Evolutionary conservation across 192 early-diverging fungal genomes (phyloP), one percentile per base, ranked within the genome.

Genomic region (Rhizophagus clarus): DNA sequence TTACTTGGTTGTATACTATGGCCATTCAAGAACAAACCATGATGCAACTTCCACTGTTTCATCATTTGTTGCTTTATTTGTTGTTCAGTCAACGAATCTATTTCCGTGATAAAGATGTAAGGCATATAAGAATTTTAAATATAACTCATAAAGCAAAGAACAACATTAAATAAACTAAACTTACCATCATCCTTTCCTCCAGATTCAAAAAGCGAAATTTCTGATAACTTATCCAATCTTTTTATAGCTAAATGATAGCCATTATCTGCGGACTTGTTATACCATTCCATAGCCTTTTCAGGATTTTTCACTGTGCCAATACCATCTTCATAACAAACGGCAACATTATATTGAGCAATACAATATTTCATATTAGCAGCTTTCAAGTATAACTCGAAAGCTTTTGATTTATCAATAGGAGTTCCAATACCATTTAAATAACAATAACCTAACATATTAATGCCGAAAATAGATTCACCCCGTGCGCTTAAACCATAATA

Each of bases 291-390:
- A 12, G 51, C 51, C 0, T 20, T 20, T 22, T 22, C 51, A 20
- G 2, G 4, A 20, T 56, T 20, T 7, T 56, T 56, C 6, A 7
- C 0, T 20, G 51, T 56, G 0, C 94, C 95, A 29, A 92, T 85
- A 10, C 94, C 95, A 87, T 95, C 92, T 79, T 95, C 94, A 77
- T 91, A 95, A 61, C 94, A 86, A 79, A 92, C 92, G 22, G 94
- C 95, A 24, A 96, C 87, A 62, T 92, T 91, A 81, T 95, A 95
- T 60, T 94, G 92, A 17, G 94, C 95, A 17, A 94, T 84, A 14
- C 92, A 89, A 77, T 94, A 92, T n/a, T 93, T 93, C 66, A 87
- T 86, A 72, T 85, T 81, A 17, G 95, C 95, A 28, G 89, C 85
- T n/a, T 84, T 81, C 42, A 83, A 80, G 80, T 89, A 96, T 56